Evolutionary conservation across 495 filamentous ascomycete species (phyloP).

Genomic region (Friedmanniomyces simplex): DNA sequence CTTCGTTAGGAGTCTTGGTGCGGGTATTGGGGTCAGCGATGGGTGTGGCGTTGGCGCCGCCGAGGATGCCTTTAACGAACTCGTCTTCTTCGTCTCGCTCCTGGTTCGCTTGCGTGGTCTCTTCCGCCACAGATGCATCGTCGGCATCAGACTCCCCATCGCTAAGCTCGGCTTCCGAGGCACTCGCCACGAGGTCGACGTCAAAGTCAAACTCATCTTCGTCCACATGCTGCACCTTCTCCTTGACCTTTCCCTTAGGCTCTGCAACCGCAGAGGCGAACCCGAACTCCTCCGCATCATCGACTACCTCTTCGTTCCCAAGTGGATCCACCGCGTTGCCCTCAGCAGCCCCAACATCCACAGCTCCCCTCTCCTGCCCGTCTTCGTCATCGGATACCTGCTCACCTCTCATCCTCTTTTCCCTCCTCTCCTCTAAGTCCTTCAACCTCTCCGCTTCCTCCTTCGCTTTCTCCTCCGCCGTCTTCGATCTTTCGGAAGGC

Average conservation of each 20-base stretch:
- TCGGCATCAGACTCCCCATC: slow-evolving; percentile 42
- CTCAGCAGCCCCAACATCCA: slow-evolving; percentile 3
- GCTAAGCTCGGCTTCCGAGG: slow-evolving; percentile 48
- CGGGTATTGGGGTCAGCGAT: slow-evolving; percentile 32
- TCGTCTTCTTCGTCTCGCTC: slow-evolving; percentile 52
- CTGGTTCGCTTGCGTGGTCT: slow-evolving; percentile 2
- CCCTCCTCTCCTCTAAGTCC: slow-evolving; percentile 67
- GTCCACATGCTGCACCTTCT: slow-evolving; percentile 54
- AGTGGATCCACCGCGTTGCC: slow-evolving; percentile 26
- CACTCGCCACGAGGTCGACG: slow-evolving; percentile 67
- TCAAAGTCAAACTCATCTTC: slow-evolving; percentile 90
- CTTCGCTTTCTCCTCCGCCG: slow-evolving; percentile 72
- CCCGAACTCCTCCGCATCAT: slow-evolving; percentile 34
- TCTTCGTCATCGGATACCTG: slow-evolving; percentile 26
- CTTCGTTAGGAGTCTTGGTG: slow-evolving; percentile 32
- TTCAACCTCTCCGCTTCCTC: slow-evolving; percentile 65
- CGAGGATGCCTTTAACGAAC: slow-evolving; percentile 54
- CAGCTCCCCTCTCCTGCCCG: slow-evolving; percentile 18
- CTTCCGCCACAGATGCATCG: slow-evolving; percentile 9
- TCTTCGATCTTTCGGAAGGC: slow-evolving; percentile 80
- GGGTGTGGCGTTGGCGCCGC: slow-evolving; percentile 36
- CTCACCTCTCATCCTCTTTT: slow-evolving; percentile 60
- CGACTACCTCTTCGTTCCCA: not conserved
- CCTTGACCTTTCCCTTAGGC: slow-evolving; percentile 12
- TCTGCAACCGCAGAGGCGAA: slow-evolving; percentile 28